A percentile compares a stretch with the other conserved stretches of the same genome.
phyloP scores from a whole-genome alignment of 345 rosid species.

The Melastoma malabathricum region DNA sequence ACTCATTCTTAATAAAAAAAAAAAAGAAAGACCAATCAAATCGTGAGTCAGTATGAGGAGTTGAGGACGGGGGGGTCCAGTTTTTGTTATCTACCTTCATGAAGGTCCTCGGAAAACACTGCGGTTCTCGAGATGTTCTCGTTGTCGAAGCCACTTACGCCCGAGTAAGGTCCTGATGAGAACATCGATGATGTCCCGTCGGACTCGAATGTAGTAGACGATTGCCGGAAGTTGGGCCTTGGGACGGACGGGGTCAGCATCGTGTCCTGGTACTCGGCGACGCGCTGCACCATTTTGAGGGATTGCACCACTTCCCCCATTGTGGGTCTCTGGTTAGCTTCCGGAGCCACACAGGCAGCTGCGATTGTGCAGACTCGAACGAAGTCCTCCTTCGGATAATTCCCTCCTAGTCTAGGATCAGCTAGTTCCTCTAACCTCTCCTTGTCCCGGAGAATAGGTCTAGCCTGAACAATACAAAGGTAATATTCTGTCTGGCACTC shows the following conservation, averaged over 20 bases:
- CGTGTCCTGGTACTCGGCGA: conserved; percentile 63
- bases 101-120: conserved; percentile 91
- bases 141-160: conserved; percentile 63
- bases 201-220: conserved; percentile 82
- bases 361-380: conserved; percentile 89
- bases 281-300: conserved; percentile 95
- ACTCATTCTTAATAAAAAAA: no score
- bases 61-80: conserved; percentile 8
- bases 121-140: conserved; percentile 69
- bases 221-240: conserved; percentile 63
- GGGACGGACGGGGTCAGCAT: conserved; percentile 22
- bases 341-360: conserved; percentile 95
- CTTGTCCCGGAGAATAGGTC: conserved; percentile 93
- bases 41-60: neutral
- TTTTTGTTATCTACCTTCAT: conserved; percentile 63
- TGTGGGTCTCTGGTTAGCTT: conserved; percentile 87
- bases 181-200: conserved; percentile 92
- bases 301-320: conserved; percentile 99
- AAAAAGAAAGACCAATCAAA: no score
- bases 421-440: conserved; percentile 81
- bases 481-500: neutral
- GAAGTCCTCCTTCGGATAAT: conserved; percentile 88
- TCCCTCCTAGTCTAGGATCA: conserved; percentile 66
- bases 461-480: conserved; percentile 42
- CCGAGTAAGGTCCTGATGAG: conserved; percentile 94